A percentile compares a stretch with the other conserved stretches of the same genome.
These are phyloP conservation scores for Yamadazyma sp. DNA, from an alignment of 1,139 yeast species.

Conservation along the genomic window DNA sequence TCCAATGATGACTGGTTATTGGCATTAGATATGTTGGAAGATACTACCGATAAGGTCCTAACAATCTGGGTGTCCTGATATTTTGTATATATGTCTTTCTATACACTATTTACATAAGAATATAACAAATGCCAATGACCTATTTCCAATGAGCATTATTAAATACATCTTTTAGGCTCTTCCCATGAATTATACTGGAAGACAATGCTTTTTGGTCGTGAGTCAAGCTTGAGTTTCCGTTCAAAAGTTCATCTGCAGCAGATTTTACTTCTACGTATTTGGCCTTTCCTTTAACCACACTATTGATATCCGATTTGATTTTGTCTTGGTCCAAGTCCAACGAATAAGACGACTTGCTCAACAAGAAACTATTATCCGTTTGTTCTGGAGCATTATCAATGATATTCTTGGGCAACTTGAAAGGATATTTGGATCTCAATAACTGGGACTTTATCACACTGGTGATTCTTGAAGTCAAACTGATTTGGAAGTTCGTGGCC, in stretches of 20 bases:
- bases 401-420: constrained; percentile 36
- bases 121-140: constrained; percentile 5
- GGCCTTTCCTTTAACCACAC: constrained; percentile 36
- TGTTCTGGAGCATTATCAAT: constrained; percentile 28
- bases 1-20: constrained; percentile 74
- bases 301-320: constrained; percentile 27
- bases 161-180: constrained; percentile 20
- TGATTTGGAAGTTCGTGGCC: constrained; percentile 30
- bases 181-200: constrained; percentile 28
- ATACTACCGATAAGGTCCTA: constrained; percentile 35
- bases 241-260: constrained; percentile 21
- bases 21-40: constrained; percentile 55
- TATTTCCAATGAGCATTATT: constrained; percentile 34
- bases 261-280: constrained; percentile 11
- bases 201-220: constrained; percentile 28
- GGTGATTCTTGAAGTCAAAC: constrained; percentile 39
- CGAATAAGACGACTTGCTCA: constrained; percentile 30
- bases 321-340: constrained; percentile 25
- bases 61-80: constrained; percentile 40
- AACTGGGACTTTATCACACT: constrained; percentile 42
- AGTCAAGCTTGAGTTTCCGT: constrained; percentile 30
- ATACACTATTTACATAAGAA: constrained; percentile 7
- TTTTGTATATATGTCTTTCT: neutral
- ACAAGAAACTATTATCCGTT: constrained; percentile 30
- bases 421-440: constrained; percentile 44